Evolutionary conservation across 306 rosid species (phyloP).

Genomic region (Myrica gale): DNA sequence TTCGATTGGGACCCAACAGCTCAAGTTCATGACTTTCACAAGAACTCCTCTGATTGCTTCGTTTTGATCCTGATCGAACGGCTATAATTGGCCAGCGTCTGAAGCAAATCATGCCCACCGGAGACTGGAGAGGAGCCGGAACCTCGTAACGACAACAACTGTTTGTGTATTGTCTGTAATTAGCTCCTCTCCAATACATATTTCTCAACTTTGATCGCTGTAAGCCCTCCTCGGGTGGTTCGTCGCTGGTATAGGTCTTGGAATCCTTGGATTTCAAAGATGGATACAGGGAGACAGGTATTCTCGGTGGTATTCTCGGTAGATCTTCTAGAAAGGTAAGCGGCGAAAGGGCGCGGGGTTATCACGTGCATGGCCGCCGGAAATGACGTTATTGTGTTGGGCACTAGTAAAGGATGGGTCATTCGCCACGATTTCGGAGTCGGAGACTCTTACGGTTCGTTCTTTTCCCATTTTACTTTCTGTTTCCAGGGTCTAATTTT

Average conservation of each 20-base stretch:
- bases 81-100: too few relatives aligned
- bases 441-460: constrained; percentile 74
- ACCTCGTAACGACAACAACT: too few relatives aligned
- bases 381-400: constrained; percentile 80
- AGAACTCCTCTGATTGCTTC: too few relatives aligned
- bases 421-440: constrained; percentile 90
- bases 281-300: constrained; percentile 85
- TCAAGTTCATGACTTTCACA: too few relatives aligned
- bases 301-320: constrained; percentile 63
- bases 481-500: too few relatives aligned
- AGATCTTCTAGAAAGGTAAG: constrained; percentile 86
- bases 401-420: constrained; percentile 97
- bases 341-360: constrained; percentile 87
- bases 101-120: too few relatives aligned
- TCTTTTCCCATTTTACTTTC: background rate
- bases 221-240: too few relatives aligned
- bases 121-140: too few relatives aligned
- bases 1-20: too few relatives aligned
- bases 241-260: background rate
- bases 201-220: background rate
- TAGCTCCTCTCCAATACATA: background rate
- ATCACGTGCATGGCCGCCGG: constrained; percentile 93
- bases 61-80: too few relatives aligned
- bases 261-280: constrained; percentile 29
- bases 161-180: too few relatives aligned